These are phyloP conservation scores for Backusella australiensis DNA, from an alignment of 192 early-diverging fungal species.

Conservation along the genomic window DNA sequence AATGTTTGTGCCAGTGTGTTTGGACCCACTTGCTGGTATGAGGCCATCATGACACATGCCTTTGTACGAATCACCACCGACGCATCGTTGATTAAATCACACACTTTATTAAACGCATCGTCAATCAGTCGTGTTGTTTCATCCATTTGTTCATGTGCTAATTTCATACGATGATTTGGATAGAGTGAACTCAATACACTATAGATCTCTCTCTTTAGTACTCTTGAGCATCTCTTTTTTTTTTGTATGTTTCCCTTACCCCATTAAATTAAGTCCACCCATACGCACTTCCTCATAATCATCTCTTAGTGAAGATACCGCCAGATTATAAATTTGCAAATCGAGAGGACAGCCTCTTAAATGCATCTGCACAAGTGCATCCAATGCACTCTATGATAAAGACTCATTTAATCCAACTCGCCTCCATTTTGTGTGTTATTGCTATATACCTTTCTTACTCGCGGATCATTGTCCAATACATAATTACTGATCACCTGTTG, in stretches of 20 bases:
- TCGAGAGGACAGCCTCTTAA: slow-evolving; percentile 44
- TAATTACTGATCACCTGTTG: slow-evolving; percentile 51
- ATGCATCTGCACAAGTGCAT: slow-evolving; percentile 48
- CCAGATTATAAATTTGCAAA: slow-evolving; percentile 58
- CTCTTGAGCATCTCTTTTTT: neutral
- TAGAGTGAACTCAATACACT: slow-evolving; percentile 32
- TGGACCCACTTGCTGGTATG: slow-evolving; percentile 59
- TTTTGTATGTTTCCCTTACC: slow-evolving; percentile 35
- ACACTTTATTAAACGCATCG: slow-evolving; percentile 80
- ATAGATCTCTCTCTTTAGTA: neutral
- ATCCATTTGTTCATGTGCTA: slow-evolving; percentile 28
- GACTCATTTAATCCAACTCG: neutral
- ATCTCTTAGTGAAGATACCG: slow-evolving; percentile 63
- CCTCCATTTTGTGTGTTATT: no score
- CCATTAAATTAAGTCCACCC: slow-evolving; percentile 64
- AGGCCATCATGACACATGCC: slow-evolving; percentile 67
- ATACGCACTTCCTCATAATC: slow-evolving; percentile 74
- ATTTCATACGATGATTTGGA: slow-evolving; percentile 23
- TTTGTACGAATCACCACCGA: slow-evolving; percentile 69
- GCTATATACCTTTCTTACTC: slow-evolving; percentile 48
- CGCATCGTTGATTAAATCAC: slow-evolving; percentile 79
- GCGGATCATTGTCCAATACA: slow-evolving; percentile 45
- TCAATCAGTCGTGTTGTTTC: slow-evolving; percentile 39
- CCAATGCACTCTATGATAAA: slow-evolving; percentile 40
- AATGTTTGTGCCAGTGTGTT: slow-evolving; percentile 67